Evolutionary conservation across 192 early-diverging fungal genomes (phyloP), one percentile per base, ranked within the genome.

Genomic region (Haplosporangium gracile): DNA sequence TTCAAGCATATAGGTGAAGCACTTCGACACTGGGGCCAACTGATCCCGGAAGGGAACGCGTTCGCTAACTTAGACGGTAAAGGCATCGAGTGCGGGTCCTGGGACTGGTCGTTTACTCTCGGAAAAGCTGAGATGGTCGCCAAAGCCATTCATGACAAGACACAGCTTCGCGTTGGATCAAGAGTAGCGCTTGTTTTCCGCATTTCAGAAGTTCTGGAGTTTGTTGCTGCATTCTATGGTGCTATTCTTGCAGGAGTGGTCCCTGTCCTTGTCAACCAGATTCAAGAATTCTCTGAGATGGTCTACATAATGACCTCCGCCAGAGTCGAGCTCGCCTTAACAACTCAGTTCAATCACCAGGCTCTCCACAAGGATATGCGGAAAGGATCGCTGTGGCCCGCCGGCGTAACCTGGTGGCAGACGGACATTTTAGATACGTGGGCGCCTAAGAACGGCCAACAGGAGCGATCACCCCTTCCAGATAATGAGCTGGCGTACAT

Each of bases 181-280:
- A 88, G 91, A 5, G 92, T 96, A 1, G 95, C 94, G 0, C 89
- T 97, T 65, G 88, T 97, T n/a, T 97, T 94, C 82, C 90, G 93
- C 39, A 94, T 94, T 72, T 90, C 90, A 60, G 96, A 97, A 72
- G 88, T 94, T 29, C 75, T 95, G 22, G 96, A 97, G 51, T 95
- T 93, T 77, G 81, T 95, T n/a, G 93, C 92, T n/a, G 94, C 94
- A 20, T 79, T 97, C 63, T 94, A 93, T 73, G 96, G 94, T 34
- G 94, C 95, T 76, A 93, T 96, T 57, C 90, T 93, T 51, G 92
- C 92, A 16, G 96, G 96, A 22, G 82, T 95, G 72, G 92, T 94
- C 4, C 95, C 96, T 0, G 95, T 97, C 20, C 95, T 95, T 15
- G 89, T 97, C 72, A 94, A 96, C 11, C 93, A 95, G 0, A 91